phyloP scores from a whole-genome alignment of 1,139 yeast species.

The Scheffersomyces titani region DNA sequence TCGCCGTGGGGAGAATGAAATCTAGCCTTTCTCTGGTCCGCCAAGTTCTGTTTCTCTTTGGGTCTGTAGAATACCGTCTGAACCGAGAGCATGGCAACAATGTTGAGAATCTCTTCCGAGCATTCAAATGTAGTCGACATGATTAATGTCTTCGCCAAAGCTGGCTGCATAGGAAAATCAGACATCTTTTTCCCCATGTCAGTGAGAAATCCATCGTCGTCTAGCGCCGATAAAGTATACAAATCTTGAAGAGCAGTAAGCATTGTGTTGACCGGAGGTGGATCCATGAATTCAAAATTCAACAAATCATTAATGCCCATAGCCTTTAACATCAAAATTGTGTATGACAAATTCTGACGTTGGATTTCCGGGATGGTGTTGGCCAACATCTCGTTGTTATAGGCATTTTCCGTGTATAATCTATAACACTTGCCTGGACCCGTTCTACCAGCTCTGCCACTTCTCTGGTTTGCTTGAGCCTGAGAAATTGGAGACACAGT shows the following conservation, averaged over 20 bases:
- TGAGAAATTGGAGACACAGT: constrained; percentile 75
- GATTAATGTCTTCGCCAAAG: constrained; percentile 78
- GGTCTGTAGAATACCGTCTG: constrained; percentile 87
- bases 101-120: constrained; percentile 78
- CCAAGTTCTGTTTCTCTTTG: constrained; percentile 67
- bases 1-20: constrained; percentile 84
- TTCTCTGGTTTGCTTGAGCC: constrained; percentile 81
- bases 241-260: constrained; percentile 80
- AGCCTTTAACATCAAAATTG: constrained; percentile 87
- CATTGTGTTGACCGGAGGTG: constrained; percentile 80
- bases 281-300: constrained; percentile 90
- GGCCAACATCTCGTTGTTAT: constrained; percentile 74
- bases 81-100: constrained; percentile 90
- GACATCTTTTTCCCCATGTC: constrained; percentile 81
- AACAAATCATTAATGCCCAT: constrained; percentile 88
- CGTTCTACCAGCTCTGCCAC: constrained; percentile 87
- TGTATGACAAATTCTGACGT: constrained; percentile 82
- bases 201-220: constrained; percentile 76
- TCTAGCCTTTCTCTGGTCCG: constrained; percentile 74
- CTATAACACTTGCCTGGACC: constrained; percentile 84
- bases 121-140: constrained; percentile 75
- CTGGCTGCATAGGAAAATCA: constrained; percentile 94
- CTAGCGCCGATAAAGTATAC: constrained; percentile 79
- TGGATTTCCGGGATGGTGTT: constrained; percentile 91
- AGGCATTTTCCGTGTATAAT: constrained; percentile 71